Base-by-base conservation (phyloP, 2,329 filamentous ascomycete species). In the Colletotrichum agaves region DNA sequence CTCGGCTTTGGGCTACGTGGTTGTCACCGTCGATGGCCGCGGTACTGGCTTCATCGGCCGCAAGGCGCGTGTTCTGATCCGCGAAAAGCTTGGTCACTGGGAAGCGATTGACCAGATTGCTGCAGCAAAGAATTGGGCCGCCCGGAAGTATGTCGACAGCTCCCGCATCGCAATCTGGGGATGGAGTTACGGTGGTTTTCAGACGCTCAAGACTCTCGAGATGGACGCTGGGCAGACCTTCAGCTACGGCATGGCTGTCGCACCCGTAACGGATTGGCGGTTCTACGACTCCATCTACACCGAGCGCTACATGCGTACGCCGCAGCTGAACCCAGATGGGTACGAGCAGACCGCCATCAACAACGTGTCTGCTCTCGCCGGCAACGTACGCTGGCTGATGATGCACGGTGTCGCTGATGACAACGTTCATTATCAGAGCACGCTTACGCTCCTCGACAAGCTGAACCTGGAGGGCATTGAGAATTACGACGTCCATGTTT, bases 371-470 rank as follows among this genome's bases (percentile, higher is more conserved):
- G 91, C 93, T 0, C 84, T 99, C 6, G 83, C 85, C 4, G 80
- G 89, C 71, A 97, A 91, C 76, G 92, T 94, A 69, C 90, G 95
- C 35, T 99, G 98, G 82, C 83, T 99, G 43, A 78, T 99, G 73
- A 98, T 98, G 93, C 96, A 99, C 76, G 96, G 96, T 72, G 88
- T 94, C n/a, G 92, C 92, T 7, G 96, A 99, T 75, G 96, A 99
- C 79, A 99, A 99, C 74, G 96, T 99, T 12, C 97, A 99, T 78
- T 90, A 97, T 79, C 97, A 99, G 79, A 98, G 97, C 78, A 94
- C 94, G 0, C 86, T 98, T 65, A 92, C 90, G 1, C 81, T 99
- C 69, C 84, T 99, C 52, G 97, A 99, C 78, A 91, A 90, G 73
- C 84, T 99, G 49, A 93, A 99, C 80, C 75, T 97, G 59, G 90